phyloP scores from a whole-genome alignment of 1,284 basidiomycete genomes.

The Cryptococcus sp. region DNA sequence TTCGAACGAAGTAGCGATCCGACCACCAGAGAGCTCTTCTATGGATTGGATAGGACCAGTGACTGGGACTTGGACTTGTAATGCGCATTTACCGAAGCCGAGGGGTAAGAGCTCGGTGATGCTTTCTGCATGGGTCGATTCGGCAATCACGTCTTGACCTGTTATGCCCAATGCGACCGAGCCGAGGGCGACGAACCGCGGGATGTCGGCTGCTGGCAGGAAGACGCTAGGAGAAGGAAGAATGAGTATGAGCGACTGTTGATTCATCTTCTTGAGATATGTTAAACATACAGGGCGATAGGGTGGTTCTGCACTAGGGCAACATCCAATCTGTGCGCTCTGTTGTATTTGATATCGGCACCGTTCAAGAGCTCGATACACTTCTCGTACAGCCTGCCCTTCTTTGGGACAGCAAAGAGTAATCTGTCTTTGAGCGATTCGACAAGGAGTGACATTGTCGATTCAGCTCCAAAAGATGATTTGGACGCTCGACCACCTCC shows the following conservation, averaged over 20 bases:
- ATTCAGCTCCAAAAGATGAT: constrained; percentile 47
- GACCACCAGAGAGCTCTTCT: constrained; percentile 82
- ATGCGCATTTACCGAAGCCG: constrained; percentile 89
- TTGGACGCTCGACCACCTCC: constrained; percentile 14
- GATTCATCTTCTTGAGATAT: neutral
- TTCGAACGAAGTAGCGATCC: constrained; percentile 93
- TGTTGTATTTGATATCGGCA: constrained; percentile 96
- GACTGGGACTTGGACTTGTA: constrained; percentile 95
- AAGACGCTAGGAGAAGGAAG: constrained; percentile 68
- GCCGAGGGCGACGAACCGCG: constrained; percentile 96
- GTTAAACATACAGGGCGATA: constrained; percentile 73
- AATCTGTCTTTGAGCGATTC: constrained; percentile 68
- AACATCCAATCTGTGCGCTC: constrained; percentile 86
- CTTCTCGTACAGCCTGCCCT: constrained; percentile 93
- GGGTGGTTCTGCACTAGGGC: constrained; percentile 89
- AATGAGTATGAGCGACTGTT: neutral
- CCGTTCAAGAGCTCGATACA: constrained; percentile 82
- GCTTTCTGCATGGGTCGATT: constrained; percentile 73
- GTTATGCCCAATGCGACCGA: constrained; percentile 66
- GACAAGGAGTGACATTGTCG: constrained; percentile 55
- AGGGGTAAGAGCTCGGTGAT: constrained; percentile 82
- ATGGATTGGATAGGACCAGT: constrained; percentile 67
- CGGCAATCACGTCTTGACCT: constrained; percentile 97
- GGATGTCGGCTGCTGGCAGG: constrained; percentile 95
- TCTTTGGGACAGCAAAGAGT: constrained; percentile 96